A percentile compares a stretch with the other conserved stretches of the same genome.
phyloP scores from a whole-genome alignment of 2,329 filamentous ascomycete genomes.

The Calonectria fujianensis region DNA sequence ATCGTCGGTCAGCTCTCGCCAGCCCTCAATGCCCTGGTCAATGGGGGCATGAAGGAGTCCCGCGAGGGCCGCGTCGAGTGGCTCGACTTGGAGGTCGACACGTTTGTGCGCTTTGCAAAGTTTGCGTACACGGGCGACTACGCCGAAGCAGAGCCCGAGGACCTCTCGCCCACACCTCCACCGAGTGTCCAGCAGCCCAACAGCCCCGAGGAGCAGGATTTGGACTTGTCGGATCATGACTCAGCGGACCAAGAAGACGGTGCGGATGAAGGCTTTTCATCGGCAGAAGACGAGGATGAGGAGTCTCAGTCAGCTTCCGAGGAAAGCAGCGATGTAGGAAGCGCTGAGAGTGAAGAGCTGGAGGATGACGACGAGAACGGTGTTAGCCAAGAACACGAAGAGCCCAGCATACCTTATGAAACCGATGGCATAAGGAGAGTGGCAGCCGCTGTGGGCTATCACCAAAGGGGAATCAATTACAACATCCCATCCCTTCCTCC shows the following conservation, averaged over 20 bases:
- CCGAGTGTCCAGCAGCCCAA: no score
- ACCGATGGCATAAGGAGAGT: background rate
- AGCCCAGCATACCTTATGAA: background rate
- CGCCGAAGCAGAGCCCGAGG: constrained; percentile 44
- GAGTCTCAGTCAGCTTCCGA: constrained; percentile 13
- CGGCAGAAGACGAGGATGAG: constrained; percentile 23
- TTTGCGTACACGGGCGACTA: constrained; percentile 54
- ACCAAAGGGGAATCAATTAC: constrained; percentile 10
- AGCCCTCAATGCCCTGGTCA: constrained; percentile 50
- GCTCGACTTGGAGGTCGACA: constrained; percentile 51
- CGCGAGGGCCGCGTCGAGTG: constrained; percentile 51
- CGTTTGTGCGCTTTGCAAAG: constrained; percentile 55
- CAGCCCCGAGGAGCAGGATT: background rate
- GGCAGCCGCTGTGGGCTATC: background rate
- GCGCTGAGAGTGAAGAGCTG: constrained; percentile 24
- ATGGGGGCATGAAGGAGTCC: constrained; percentile 54
- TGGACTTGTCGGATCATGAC: background rate
- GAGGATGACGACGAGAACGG: constrained; percentile 22
- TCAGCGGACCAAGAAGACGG: constrained; percentile 22
- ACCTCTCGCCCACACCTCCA: constrained; percentile 1
- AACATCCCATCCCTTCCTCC: background rate
- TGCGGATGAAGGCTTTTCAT: constrained; percentile 14
- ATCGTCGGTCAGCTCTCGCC: constrained; percentile 49
- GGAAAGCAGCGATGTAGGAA: constrained; percentile 5
- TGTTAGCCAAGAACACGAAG: constrained; percentile 14